Conservation (phyloP, 192 early-diverging fungal genomes). For the Geosiphon pyriformis region DNA sequence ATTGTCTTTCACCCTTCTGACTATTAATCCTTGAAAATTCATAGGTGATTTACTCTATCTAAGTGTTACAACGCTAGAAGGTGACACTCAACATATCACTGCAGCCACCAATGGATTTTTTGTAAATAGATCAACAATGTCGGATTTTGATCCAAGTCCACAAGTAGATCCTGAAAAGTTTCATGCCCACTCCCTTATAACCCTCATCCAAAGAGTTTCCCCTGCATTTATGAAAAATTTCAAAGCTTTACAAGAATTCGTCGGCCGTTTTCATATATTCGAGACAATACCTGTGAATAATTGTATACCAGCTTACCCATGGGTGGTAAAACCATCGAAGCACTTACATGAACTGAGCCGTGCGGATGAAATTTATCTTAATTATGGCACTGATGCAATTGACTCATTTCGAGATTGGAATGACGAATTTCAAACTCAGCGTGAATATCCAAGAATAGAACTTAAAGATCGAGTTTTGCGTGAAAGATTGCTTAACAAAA, state of each 20-base stretch:
- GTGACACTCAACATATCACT: slow-evolving; percentile 80
- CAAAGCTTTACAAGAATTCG: slow-evolving; percentile 56
- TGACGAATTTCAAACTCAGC: slow-evolving; percentile 87
- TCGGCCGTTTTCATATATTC: slow-evolving; percentile 63
- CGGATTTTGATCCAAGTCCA: slow-evolving; percentile 57
- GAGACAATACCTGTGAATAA: slow-evolving; percentile 73
- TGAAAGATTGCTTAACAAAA: slow-evolving; percentile 77
- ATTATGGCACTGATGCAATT: slow-evolving; percentile 54
- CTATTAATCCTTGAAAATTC: background rate
- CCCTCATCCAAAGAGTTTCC: slow-evolving; percentile 59
- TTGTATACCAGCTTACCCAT: slow-evolving; percentile 69
- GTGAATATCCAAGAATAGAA: slow-evolving; percentile 71
- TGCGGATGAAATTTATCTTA: slow-evolving; percentile 57
- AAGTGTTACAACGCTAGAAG: slow-evolving; percentile 80
- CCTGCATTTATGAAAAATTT: slow-evolving; percentile 67
- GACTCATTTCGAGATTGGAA: slow-evolving; percentile 90
- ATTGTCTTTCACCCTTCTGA: background rate
- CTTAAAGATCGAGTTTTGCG: slow-evolving; percentile 81
- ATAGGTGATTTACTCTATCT: slow-evolving; percentile 87
- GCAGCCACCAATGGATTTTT: slow-evolving; percentile 80
- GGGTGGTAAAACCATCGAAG: slow-evolving; percentile 59
- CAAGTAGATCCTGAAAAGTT: slow-evolving; percentile 37
- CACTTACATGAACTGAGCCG: slow-evolving; percentile 60
- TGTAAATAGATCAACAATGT: slow-evolving; percentile 73
- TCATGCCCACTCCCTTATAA: slow-evolving; percentile 61